Percentiles rank a stretch among this genome's conserved stretches.
phyloP scores from a whole-genome alignment of 1,284 basidiomycete species.

The Polyporus tsugae region DNA sequence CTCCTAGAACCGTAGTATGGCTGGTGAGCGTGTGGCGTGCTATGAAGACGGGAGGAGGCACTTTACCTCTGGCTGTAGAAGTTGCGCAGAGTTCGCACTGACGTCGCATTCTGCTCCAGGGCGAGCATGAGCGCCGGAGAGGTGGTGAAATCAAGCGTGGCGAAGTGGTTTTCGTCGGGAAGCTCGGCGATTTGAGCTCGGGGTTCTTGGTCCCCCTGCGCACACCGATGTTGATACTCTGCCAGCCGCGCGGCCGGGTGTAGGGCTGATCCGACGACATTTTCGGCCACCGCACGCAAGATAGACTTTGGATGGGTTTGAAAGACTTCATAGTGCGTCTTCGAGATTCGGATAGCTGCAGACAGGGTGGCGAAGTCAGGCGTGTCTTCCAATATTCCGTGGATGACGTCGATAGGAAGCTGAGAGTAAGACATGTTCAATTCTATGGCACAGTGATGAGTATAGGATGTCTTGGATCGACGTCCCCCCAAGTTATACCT shows the following conservation, averaged over 20 bases:
- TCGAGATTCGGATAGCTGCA: conserved; percentile 41
- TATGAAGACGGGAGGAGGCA: background rate
- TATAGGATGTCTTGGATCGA: background rate
- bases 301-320: conserved; percentile 43
- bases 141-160: background rate
- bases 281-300: conserved; percentile 43
- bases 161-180: conserved; percentile 18
- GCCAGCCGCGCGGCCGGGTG: conserved; percentile 44
- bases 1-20: conserved; percentile 29
- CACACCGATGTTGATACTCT: conserved; percentile 8
- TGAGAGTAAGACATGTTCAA: conserved; percentile 14
- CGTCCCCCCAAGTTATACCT: background rate
- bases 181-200: background rate
- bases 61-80: conserved; percentile 49
- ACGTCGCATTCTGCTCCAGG: conserved; percentile 34
- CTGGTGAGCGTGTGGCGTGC: background rate
- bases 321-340: conserved; percentile 45
- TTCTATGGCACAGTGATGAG: background rate
- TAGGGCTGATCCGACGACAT: conserved; percentile 44
- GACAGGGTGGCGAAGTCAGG: conserved; percentile 23
- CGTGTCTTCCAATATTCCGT: conserved; percentile 24
- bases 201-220: background rate
- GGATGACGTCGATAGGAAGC: conserved; percentile 22
- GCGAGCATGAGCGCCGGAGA: background rate
- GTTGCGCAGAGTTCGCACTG: conserved; percentile 40